A percentile compares a stretch with the other conserved stretches of the same genome.
Evolutionary conservation across 495 filamentous ascomycete genomes (phyloP).

Genomic region (Penicillium herquei): DNA sequence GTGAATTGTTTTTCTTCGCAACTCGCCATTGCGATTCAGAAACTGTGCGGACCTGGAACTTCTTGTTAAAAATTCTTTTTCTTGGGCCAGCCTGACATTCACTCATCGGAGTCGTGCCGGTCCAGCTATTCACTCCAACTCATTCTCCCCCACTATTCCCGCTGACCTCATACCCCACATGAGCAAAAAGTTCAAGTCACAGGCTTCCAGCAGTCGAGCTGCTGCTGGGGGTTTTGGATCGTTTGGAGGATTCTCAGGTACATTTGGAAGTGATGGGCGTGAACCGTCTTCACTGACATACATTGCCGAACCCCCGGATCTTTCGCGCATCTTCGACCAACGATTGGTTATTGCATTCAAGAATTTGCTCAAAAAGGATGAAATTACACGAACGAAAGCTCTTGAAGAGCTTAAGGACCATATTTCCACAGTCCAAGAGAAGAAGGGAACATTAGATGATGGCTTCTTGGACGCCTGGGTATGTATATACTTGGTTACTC

Average conservation of each 20-base stretch:
- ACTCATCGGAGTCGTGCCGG: constrained; percentile 6
- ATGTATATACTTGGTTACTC: constrained; percentile 35
- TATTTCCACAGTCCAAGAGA: constrained; percentile 47
- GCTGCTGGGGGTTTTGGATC: constrained; percentile 48
- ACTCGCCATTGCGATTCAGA: constrained; percentile 11
- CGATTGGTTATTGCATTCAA: constrained; percentile 87
- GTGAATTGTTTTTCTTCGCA: neutral
- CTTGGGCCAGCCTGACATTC: neutral
- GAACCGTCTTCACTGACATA: constrained; percentile 71
- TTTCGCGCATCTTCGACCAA: constrained; percentile 71
- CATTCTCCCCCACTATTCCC: constrained; percentile 25
- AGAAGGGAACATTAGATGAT: constrained; percentile 64
- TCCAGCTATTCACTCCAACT: constrained; percentile 3
- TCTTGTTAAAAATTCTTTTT: neutral
- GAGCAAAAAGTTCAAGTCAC: constrained; percentile 70
- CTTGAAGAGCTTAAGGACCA: constrained; percentile 77
- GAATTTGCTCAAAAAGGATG: constrained; percentile 88
- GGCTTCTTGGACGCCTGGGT: constrained; percentile 84
- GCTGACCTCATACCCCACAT: constrained; percentile 48
- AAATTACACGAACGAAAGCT: constrained; percentile 88
- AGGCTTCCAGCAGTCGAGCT: constrained; percentile 71
- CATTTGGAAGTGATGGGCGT: constrained; percentile 46
- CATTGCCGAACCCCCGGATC: constrained; percentile 78
- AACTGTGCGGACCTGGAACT: neutral
- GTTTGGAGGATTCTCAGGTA: constrained; percentile 44